Base-by-base conservation (phyloP, 2,329 filamentous ascomycete species). In the Graphilbum fragrans region DNA sequence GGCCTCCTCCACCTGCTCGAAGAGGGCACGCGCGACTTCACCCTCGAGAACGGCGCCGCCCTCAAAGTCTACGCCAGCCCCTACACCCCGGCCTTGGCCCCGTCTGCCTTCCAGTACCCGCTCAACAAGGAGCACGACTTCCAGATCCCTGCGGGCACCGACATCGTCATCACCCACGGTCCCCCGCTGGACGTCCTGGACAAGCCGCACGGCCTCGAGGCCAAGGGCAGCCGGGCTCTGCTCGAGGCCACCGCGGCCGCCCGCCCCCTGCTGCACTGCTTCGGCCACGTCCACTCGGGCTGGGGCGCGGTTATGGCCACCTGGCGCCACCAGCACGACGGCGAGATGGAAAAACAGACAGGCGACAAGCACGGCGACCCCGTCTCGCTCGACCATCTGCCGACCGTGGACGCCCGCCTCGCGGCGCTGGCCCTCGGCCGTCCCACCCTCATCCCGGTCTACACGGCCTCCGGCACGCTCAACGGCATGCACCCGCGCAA, bases 211-310 rank as follows among this genome's bases (percentile, higher is more conserved):
- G 48, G 42, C 10, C 47, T n/a, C n/a, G n/a, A 57, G 20, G 51
- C 55, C 14, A 60, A 58, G 17, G 69, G 72, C 18, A 68, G 68
- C 44, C 48, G 49, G 0, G 45, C 60, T 16, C 60, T 77, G 3
- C 64, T 73, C 41, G 53, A 52, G 0, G 67, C 72, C 0, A 50
- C 76, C 0, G 57, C 61, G 2, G 50, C 51, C 0, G 59, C 64
- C 1, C 58, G 56, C 22, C 72, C 72, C 2, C 52, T 53, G 8
- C 47, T 77, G 4, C 69, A 74, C 51, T 75, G 70, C 52, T 77
- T 75, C 44, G 72, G 72, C 0, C 73, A 77, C 46, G 68, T 76
- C n/a, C 73, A 77, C 50, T 69, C 74, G 48, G 66, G 61, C 0
- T 80, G 74, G 71, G 77, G 77, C 3, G 67, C 63, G 0, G 68